Conservation (phyloP, 257 asterid genomes). For the Echium plantagineum region DNA sequence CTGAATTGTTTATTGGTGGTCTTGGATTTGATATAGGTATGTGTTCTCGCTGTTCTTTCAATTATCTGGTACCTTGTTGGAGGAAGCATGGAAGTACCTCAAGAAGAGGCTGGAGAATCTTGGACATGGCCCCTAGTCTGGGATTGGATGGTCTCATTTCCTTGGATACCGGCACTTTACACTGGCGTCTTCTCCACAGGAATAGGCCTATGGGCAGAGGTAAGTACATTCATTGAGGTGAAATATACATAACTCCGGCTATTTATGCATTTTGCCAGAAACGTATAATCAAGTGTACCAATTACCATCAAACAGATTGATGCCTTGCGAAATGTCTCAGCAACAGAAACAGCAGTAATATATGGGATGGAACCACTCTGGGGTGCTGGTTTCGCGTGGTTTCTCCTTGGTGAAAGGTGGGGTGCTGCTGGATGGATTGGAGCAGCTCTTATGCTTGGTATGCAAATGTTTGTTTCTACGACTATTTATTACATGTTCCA, state of each 20-base stretch:
- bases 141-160: slow-evolving; percentile 44
- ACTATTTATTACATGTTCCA: background rate
- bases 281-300: too few species aligned
- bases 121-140: slow-evolving; percentile 35
- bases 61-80: slow-evolving; percentile 45
- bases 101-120: slow-evolving; percentile 16
- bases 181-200: slow-evolving; percentile 72
- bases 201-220: slow-evolving; percentile 71
- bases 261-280: background rate
- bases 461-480: background rate
- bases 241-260: background rate
- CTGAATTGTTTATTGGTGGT: background rate
- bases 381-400: slow-evolving; percentile 83
- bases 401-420: slow-evolving; percentile 76
- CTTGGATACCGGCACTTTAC: slow-evolving; percentile 66
- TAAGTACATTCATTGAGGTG: background rate
- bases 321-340: slow-evolving; percentile 69
- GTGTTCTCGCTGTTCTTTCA: slow-evolving; percentile 47
- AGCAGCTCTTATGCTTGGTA: slow-evolving; percentile 56
- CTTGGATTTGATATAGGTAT: slow-evolving; percentile 22
- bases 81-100: slow-evolving; percentile 19
- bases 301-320: slow-evolving; percentile 26
- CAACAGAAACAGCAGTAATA: slow-evolving; percentile 60
- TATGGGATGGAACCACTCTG: slow-evolving; percentile 68
- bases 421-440: slow-evolving; percentile 62